Evolutionary conservation across 768 basidiomycete species (phyloP), one percentile per base, ranked within the genome.

Genomic region (Austroboletus eburneus): DNA sequence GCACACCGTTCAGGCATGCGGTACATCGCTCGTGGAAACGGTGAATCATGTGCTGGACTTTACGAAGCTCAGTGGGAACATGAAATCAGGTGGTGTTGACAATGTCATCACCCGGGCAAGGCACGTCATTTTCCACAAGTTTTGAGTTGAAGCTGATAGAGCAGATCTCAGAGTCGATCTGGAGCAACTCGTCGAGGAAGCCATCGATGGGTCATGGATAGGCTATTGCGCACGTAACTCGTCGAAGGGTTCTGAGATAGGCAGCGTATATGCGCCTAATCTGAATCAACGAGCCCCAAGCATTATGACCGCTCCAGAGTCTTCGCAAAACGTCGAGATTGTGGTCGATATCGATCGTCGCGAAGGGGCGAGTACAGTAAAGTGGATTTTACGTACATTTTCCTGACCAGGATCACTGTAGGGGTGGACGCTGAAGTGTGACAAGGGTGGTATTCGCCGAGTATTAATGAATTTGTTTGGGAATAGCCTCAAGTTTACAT

Each of bases 41-140:
- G 92, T 97, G 40, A 96, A 96, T 59, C 94, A 97, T 56, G 94
- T 97, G 5, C 72, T 97, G 22, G 94, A 97, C 63, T 97, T 94
- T 60, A 95, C 92, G 24, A 97, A 97, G 61, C 75, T 95, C 20
- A 92, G 89, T 50, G 92, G 91, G 18, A 89, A 86, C 57, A 74
- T 81, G 38, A 89, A 88, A 61, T 75, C 81, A 3, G 88, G 86
- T 22, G 85, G 85, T 33, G 79, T 85, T 8, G 83, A 89, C 61
- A 87, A 85, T 52, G 79, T 82, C 35, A 89, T 91, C 50, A 72
- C 77, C 17, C 77, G 79, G 9, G 77, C 78, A 49, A 77, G 73
- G 88, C 86, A 43, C 49, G 81, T 69, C 17, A 27, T 48, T n/a
- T n/a, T n/a, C 17, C 38, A 6, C 17, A 38, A 41, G 46, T 20